Percentiles rank a stretch among this genome's conserved stretches.
Conservation (phyloP, 768 basidiomycete species). For the Harrya chromipes region DNA sequence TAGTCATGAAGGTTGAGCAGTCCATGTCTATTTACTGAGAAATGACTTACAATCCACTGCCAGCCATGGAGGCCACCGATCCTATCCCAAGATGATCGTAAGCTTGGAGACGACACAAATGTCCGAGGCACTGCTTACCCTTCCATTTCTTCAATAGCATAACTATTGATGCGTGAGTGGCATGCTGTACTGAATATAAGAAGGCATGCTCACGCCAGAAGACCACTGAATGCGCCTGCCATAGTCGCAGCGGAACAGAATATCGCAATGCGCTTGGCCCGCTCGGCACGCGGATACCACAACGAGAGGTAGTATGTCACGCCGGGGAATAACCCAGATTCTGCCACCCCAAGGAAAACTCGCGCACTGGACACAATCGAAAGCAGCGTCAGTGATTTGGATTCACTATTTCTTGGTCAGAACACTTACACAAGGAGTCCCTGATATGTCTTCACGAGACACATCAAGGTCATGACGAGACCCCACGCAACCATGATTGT, state of each 20-base stretch:
- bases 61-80: conserved; percentile 22
- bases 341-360: conserved; percentile 39
- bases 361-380: conserved; percentile 21
- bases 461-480: conserved; percentile 29
- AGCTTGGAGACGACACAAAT: not conserved
- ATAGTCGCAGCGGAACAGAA: conserved; percentile 58
- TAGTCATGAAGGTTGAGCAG: conserved; percentile 2
- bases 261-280: conserved; percentile 50
- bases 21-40: not conserved
- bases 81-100: not conserved
- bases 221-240: conserved; percentile 45
- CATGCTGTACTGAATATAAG: not conserved
- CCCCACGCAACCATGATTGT: conserved; percentile 32
- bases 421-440: conserved; percentile 23
- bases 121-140: conserved; percentile 28
- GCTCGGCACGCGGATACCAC: conserved; percentile 55
- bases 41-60: conserved; percentile 28
- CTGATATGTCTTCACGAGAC: conserved; percentile 25
- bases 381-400: not conserved
- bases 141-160: conserved; percentile 23
- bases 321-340: conserved; percentile 38
- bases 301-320: conserved; percentile 42
- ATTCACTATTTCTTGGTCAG: too few relatives aligned
- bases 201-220: conserved; percentile 36
- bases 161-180: conserved; percentile 20